Conservation (phyloP, 1,284 basidiomycete species). For the Meripilus lineatus region DNA sequence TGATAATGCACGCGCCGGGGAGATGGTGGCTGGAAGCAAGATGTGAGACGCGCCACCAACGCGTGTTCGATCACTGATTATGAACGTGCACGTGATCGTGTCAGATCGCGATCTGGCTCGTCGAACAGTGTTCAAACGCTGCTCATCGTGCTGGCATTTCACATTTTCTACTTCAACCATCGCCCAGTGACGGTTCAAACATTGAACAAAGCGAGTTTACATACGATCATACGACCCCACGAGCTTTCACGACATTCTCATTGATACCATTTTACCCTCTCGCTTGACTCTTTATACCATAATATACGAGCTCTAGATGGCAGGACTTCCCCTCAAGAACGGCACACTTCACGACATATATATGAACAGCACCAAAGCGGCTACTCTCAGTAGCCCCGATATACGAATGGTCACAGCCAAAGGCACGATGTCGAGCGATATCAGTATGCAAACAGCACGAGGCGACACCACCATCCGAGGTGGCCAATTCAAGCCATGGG, state of each 20-base stretch:
- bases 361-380: conserved; percentile 68
- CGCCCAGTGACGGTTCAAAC: too few species aligned
- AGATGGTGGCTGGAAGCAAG: too few species aligned
- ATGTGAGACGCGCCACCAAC: too few species aligned
- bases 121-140: background rate
- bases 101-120: background rate
- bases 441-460: conserved; percentile 65
- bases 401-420: conserved; percentile 68
- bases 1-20: conserved; percentile 11
- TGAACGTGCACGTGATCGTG: background rate
- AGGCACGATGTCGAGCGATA: conserved; percentile 45
- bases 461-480: conserved; percentile 49
- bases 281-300: background rate
- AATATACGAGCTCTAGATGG: conserved; percentile 1
- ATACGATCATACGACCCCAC: background rate
- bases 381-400: conserved; percentile 42
- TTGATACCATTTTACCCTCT: too few species aligned
- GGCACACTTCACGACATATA: conserved; percentile 45
- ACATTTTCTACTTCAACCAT: background rate
- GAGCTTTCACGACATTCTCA: background rate
- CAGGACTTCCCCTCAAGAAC: conserved; percentile 8
- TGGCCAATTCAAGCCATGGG: conserved; percentile 69
- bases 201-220: background rate
- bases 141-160: background rate
- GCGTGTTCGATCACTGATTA: background rate